A percentile compares a stretch with the other conserved stretches of the same genome.
Evolutionary conservation across 192 early-diverging fungal genomes (phyloP).

Genomic region (Coemansia sp.): DNA sequence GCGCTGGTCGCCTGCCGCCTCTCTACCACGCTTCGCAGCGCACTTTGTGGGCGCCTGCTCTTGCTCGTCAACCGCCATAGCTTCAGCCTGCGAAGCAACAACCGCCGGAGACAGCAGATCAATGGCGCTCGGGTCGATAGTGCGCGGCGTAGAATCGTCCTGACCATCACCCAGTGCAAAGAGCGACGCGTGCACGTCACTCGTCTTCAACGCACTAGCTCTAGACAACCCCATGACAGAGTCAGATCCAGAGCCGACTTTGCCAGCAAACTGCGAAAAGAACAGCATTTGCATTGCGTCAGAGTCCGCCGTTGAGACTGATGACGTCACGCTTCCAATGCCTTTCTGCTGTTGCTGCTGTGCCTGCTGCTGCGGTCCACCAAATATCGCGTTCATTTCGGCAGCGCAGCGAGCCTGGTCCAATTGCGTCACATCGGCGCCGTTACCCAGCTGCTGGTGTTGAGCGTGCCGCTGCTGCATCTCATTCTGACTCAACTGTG

Average conservation of each 20-base stretch:
- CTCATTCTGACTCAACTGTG: background rate
- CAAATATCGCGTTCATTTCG: background rate
- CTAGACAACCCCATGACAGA: conserved; percentile 20
- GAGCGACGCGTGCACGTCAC: conserved; percentile 10
- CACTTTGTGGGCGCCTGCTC: background rate
- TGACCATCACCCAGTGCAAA: conserved; percentile 12
- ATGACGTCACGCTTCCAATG: background rate
- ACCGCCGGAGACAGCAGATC: conserved; percentile 12
- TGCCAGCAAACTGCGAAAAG: conserved; percentile 45
- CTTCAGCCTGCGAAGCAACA: background rate
- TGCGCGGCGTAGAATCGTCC: conserved; percentile 31
- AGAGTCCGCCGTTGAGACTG: background rate
- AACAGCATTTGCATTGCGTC: conserved; percentile 54
- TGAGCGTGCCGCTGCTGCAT: conserved; percentile 1
- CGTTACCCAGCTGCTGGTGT: background rate
- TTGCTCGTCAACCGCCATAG: conserved; percentile 8
- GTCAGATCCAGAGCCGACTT: conserved; percentile 19
- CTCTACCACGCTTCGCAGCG: conserved; percentile 1
- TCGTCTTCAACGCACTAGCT: conserved; percentile 4
- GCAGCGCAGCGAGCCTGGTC: background rate
- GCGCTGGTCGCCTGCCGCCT: background rate
- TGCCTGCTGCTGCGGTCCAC: conserved; percentile 7
- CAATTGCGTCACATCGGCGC: background rate
- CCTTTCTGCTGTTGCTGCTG: conserved; percentile 4
- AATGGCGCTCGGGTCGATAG: conserved; percentile 53